Conservation (phyloP, 169 alveolate genomes). For the Plasmodium malariae region DNA sequence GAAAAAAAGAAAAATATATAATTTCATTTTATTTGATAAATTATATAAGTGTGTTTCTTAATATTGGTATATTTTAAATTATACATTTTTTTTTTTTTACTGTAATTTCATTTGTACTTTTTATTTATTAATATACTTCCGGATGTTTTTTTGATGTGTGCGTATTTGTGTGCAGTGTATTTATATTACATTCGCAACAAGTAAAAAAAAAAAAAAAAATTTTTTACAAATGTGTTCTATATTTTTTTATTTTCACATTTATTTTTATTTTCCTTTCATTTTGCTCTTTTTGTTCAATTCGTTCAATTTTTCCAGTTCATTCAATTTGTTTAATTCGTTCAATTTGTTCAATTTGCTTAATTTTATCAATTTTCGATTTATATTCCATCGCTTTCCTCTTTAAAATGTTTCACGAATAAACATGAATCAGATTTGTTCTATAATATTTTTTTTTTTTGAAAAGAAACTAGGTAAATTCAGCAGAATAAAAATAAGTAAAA, state of each 20-base stretch:
- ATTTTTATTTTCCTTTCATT: neutral
- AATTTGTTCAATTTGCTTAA: too few relatives aligned
- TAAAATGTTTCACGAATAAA: neutral
- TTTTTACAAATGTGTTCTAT: neutral
- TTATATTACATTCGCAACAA: neutral
- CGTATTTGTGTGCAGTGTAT: slow-evolving; percentile 21
- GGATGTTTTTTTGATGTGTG: slow-evolving; percentile 19
- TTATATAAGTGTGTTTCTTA: neutral
- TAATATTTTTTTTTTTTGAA: neutral
- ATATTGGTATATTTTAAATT: slow-evolving; percentile 5
- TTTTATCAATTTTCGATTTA: too few relatives aligned
- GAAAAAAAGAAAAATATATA: neutral
- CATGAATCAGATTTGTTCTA: neutral
- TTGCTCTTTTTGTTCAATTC: neutral
- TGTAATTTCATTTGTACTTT: neutral
- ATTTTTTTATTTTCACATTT: too few relatives aligned
- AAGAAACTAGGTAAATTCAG: neutral
- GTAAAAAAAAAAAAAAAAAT: neutral
- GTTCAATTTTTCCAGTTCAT: too few relatives aligned
- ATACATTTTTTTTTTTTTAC: neutral
- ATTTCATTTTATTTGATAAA: neutral
- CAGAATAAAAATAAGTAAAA: neutral
- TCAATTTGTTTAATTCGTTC: too few relatives aligned
- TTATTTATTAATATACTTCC: slow-evolving; percentile 3
- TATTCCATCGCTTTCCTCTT: neutral